A percentile compares a stretch with the other conserved stretches of the same genome.
These are phyloP conservation scores for Dothideomycetes sp. DNA, from an alignment of 2,329 filamentous ascomycete genomes.

Conservation along the genomic window DNA sequence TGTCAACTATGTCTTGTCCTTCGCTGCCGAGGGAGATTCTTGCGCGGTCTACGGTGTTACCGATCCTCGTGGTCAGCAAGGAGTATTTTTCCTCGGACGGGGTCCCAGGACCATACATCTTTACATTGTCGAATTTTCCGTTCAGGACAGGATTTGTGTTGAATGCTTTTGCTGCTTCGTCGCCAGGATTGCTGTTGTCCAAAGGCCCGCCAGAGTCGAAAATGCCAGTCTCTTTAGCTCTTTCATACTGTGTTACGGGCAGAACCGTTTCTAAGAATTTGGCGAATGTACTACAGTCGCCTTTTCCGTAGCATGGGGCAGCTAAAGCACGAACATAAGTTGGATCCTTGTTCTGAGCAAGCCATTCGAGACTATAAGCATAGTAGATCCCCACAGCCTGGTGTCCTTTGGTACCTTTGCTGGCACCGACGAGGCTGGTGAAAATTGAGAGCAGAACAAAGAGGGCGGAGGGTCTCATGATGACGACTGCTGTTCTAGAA, in stretches of 20 bases:
- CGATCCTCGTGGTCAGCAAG: background rate
- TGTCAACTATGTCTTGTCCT: background rate
- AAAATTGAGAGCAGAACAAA: constrained; percentile 1
- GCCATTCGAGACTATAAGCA: constrained; percentile 1
- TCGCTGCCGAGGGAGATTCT: background rate
- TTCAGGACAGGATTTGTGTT: background rate
- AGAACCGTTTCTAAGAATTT: background rate
- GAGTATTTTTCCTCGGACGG: no score
- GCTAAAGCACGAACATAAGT: background rate
- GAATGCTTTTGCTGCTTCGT: constrained; percentile 1
- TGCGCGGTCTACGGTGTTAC: background rate
- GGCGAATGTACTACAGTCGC: constrained; percentile 1
- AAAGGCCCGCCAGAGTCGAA: background rate
- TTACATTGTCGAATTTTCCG: background rate
- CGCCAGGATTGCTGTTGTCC: background rate
- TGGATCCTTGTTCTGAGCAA: background rate
- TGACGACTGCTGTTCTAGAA: background rate
- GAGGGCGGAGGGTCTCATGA: background rate
- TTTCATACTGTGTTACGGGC: background rate
- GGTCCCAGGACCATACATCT: background rate
- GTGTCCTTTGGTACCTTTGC: background rate
- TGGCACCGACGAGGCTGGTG: background rate
- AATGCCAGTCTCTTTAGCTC: background rate
- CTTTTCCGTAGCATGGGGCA: background rate
- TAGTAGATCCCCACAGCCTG: background rate